Base-by-base conservation (phyloP, 345 rosid genomes). In the Gossypium rotundifolium region DNA sequence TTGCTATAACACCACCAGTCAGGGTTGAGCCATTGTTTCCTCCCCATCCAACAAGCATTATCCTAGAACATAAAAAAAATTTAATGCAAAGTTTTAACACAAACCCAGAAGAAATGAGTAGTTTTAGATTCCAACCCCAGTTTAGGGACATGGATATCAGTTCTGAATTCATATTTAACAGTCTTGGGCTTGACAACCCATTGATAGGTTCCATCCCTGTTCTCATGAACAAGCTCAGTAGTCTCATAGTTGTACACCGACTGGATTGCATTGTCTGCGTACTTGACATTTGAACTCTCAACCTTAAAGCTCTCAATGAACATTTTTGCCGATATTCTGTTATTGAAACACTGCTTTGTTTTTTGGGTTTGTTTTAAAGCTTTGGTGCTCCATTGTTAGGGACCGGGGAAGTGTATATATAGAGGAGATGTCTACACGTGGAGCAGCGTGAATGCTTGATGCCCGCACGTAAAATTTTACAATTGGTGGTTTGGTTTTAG, bases 1-100 rank as follows among this genome's bases (percentile, higher is more conserved):
- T 95, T 12, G 98, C 97, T 17, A 93, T 90, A 38, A 95, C 87
- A 72, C 88, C 99, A 53, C 90, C 98, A 13, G 96, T 95, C 59
- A 95, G 97, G 33, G 99, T 91, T 2, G 90, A 87, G 20, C 97
- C 99, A 58, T 95, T 95, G 89, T 95, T 93, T 65, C 98, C 98
- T 17, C 97, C 99, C 98, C 98, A 95, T 2, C 99, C 98, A 52
- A 90, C 99, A 65, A 95, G 97, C 98, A 95, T 85, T 70, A 95
- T 97, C 85, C 99, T 93, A 70, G 3, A 48, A 44, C 20, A 55
- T 8, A 53, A 8, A 25, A 3, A 0, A n/a, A 70, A 70, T 52
- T 44, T 4, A 57, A 65, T 11, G 25, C 40, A 27, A 64, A 42
- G 70, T 22, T 42, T 71, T 10, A 49, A 58, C 49, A 72, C 44